Base-by-base conservation (phyloP, 805 yeast species). In the Cephaloascus albidus region DNA sequence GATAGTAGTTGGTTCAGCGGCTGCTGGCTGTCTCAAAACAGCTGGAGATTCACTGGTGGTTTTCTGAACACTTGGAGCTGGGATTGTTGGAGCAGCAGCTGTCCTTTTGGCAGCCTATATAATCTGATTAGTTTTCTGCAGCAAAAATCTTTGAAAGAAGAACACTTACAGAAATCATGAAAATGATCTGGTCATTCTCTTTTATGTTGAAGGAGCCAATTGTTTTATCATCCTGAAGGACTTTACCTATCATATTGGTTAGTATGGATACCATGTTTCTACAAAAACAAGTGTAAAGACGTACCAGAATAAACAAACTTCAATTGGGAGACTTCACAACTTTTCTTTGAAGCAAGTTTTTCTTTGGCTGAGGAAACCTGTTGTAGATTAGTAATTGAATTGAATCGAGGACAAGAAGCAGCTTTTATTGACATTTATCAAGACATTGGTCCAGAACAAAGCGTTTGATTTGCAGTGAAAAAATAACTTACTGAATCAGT, bases 281-380 rank as follows among this genome's bases (percentile, higher is more conserved):
- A n/a, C n/a, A n/a, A n/a, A n/a, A n/a, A n/a, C n/a, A n/a, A 12
- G 35, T n/a, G 10, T 19, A n/a, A n/a, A 1, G 2, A 52, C 63
- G 8, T 42, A 54, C 85, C 96, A 1, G 97, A 87, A 58, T 82
- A 93, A 44, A 93, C 95, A 54, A 93, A 77, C 65, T 89, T 90
- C 57, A 90, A 78, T 53, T 81, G 89, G 2, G 74, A 60, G 2
- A 78, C 72, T 18, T 81, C 90, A 50, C 86, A 81, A 14, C 72
- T 76, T 51, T 85, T 83, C 41, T 72, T 65, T 17, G 68, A 63
- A 1, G 88, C 93, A 38, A 93, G 68, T 50, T 76, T 76, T 50
- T 77, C 80, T 61, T 89, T 90, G 16, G 80, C 80, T n/a, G 77
- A 67, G 12, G 70, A 55, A 27, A 81, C 72, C 81, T 75, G 42